A percentile compares a stretch with the other conserved stretches of the same genome.
phyloP scores from a whole-genome alignment of 305 asterid species.

The Ilex paraguariensis region DNA sequence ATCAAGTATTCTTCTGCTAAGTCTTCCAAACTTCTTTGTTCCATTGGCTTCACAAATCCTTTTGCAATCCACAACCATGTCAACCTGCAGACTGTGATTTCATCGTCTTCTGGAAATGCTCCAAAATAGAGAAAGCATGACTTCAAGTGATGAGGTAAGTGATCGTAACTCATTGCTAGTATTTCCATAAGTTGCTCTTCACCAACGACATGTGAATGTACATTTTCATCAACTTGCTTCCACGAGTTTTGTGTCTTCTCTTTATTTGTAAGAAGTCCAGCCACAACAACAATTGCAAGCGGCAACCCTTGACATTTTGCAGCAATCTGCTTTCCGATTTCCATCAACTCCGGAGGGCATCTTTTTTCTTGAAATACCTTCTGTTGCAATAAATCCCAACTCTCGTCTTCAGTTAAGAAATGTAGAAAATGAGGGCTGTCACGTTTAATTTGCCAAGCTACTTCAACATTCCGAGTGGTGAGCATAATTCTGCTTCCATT shows the following conservation, averaged over 20 bases:
- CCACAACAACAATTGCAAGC: conserved; percentile 1
- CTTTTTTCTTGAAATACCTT: conserved; percentile 5
- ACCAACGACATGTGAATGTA: too few relatives aligned
- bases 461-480: conserved; percentile 10
- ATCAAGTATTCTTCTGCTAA: conserved; percentile 1
- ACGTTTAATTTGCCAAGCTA: not conserved
- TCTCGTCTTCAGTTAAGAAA: conserved; percentile 9
- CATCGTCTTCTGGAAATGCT: not conserved
- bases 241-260: not conserved
- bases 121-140: not conserved
- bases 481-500: conserved; percentile 19
- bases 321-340: conserved; percentile 2
- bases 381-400: conserved; percentile 12
- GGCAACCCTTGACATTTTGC: not conserved
- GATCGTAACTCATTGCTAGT: too few relatives aligned
- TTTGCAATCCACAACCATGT: not conserved
- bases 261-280: not conserved
- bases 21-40: not conserved
- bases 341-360: conserved; percentile 3
- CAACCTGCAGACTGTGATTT: not conserved
- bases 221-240: not conserved
- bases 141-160: not conserved
- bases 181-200: too few relatives aligned
- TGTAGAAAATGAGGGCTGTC: conserved; percentile 6
- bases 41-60: not conserved